These are phyloP conservation scores for Bipolaris cookei DNA, from an alignment of 2,329 filamentous ascomycete genomes.

Conservation along the genomic window DNA sequence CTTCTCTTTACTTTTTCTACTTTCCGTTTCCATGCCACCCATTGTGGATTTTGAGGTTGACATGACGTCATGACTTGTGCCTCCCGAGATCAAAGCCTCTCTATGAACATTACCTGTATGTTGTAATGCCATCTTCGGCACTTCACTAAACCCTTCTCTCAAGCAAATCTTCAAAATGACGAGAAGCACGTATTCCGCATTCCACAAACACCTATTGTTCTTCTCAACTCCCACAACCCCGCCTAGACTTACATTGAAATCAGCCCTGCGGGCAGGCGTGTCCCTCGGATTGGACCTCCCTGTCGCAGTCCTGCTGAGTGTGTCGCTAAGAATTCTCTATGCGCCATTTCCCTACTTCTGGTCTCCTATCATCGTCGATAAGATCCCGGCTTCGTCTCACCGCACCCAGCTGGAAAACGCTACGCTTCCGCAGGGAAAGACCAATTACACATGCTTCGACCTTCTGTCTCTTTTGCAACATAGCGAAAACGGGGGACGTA, in stretches of 20 bases:
- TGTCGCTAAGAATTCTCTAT: conserved; percentile 29
- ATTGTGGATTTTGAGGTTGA: neutral
- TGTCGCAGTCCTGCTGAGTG: conserved; percentile 26
- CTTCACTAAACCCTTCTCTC: neutral
- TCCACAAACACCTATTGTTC: conserved; percentile 31
- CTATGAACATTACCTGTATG: neutral
- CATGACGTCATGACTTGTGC: conserved; percentile 12
- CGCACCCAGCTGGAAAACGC: conserved; percentile 25
- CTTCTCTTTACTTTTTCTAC: neutral
- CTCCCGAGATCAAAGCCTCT: neutral
- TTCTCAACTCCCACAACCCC: conserved; percentile 30
- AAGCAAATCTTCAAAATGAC: conserved; percentile 10
- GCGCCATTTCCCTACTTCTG: conserved; percentile 25
- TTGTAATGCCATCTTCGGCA: neutral
- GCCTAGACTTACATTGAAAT: conserved; percentile 28
- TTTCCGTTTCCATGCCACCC: neutral
- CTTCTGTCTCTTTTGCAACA: conserved; percentile 16
- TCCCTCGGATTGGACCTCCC: conserved; percentile 31
- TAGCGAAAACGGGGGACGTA: neutral
- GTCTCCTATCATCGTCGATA: conserved; percentile 24
- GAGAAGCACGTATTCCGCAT: conserved; percentile 24
- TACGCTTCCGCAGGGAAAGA: conserved; percentile 13
- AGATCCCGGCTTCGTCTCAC: conserved; percentile 24
- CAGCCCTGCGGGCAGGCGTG: conserved; percentile 24
- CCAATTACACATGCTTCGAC: conserved; percentile 27